A percentile compares a stretch with the other conserved stretches of the same genome.
phyloP scores from a whole-genome alignment of 1,139 yeast genomes.

The Suhomyces bokatorum region DNA sequence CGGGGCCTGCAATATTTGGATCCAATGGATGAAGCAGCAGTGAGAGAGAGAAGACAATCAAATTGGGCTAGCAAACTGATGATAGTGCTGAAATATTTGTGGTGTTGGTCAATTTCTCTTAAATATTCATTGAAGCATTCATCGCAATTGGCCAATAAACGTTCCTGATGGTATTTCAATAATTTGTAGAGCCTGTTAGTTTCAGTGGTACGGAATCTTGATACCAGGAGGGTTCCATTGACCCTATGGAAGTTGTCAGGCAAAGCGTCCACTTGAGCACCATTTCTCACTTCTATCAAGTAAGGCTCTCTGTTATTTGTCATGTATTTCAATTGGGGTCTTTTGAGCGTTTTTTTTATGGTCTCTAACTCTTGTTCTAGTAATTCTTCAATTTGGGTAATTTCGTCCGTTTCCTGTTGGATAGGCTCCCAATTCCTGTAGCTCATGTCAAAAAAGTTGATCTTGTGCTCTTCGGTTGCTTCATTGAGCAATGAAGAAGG shows the following conservation, averaged over 20 bases:
- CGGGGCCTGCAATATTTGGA: conserved; percentile 57
- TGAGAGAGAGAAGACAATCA: conserved; percentile 75
- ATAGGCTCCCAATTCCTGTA: conserved; percentile 44
- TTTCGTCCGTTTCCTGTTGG: conserved; percentile 38
- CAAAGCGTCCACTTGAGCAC: conserved; percentile 50
- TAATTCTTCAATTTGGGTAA: conserved; percentile 43
- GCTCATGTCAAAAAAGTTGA: conserved; percentile 49
- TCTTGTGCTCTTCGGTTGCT: conserved; percentile 6
- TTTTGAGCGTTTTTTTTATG: conserved; percentile 47
- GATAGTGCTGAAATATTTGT: conserved; percentile 50
- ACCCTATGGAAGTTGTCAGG: conserved; percentile 79
- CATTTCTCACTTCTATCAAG: conserved; percentile 70
- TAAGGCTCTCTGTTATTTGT: conserved; percentile 66
- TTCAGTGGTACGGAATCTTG: conserved; percentile 71
- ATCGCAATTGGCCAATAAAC: conserved; percentile 56
- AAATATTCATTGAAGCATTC: conserved; percentile 58
- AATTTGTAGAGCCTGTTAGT: conserved; percentile 51
- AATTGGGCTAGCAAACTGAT: conserved; percentile 56
- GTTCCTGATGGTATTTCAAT: conserved; percentile 63
- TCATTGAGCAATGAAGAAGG: conserved; percentile 28
- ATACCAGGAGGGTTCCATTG: conserved; percentile 67
- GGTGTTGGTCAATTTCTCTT: conserved; percentile 43
- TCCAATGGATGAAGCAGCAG: conserved; percentile 55
- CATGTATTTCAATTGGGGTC: conserved; percentile 59
- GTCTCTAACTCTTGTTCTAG: conserved; percentile 52